Evolutionary conservation across 2,329 filamentous ascomycete genomes (phyloP), one percentile per base, ranked within the genome.

Genomic region (Cephalotrichum gorgonifer): DNA sequence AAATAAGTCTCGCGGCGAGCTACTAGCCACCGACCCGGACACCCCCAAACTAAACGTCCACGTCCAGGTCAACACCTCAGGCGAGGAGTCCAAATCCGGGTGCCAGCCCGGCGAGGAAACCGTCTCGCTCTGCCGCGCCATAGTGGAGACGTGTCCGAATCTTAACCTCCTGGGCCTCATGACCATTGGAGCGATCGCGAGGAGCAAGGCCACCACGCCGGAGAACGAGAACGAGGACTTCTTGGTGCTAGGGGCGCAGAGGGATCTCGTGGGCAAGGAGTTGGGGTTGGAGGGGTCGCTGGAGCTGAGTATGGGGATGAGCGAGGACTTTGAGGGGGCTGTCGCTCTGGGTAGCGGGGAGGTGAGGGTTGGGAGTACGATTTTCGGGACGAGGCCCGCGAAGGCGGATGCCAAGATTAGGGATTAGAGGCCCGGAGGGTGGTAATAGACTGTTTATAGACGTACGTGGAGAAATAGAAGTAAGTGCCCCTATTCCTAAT

Each of bases 301-400:
- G 58, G 89, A 96, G 71, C 65, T 97, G 66, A 96, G 90, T 66
- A 98, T 98, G 91, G 91, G 91, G 6, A 98, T 98, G 93, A 96
- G 89, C 62, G 82, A 88, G 60, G 93, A 98, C 65, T 98, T 91
- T 64, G 90, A 95, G 70, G 86, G 84, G 7, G 93, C 93, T 1
- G 83, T 97, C 60, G 68, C 66, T 12, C 71, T 88, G 71, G 93
- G 93, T 0, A 96, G 90, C 67, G 76, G 80, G 57, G 89, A 97
- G 73, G 90, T 98, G 6, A 78, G 93, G 51, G 81, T 98, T 8
- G 93, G 93, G 2, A 97, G 88, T 61, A 91, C 87, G 2, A 95
- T 98, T 51, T 98, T 98, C 63, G 93, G 93, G 2, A 71, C 82
- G 60, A 76, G 93, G 60, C 88, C 88, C 15, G 73, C 79, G 33